Percentiles rank a stretch among this genome's conserved stretches.
phyloP scores from a whole-genome alignment of 2,329 filamentous ascomycete species.

The Aspergillus candidus region DNA sequence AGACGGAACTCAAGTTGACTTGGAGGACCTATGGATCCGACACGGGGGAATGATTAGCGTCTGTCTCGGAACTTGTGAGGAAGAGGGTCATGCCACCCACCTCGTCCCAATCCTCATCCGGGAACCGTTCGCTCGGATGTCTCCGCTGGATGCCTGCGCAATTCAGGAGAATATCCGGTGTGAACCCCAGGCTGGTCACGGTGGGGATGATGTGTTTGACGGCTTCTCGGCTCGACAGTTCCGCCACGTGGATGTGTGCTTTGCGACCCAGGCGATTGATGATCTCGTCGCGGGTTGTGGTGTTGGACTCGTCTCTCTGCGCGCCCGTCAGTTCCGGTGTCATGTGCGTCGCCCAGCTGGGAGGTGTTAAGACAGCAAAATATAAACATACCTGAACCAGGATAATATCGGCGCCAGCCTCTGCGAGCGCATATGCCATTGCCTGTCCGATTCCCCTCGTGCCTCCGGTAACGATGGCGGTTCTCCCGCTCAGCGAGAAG shows the following conservation, averaged over 20 bases:
- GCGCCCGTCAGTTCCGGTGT: neutral
- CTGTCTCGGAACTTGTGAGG: neutral
- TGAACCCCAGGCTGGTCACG: slow-evolving; percentile 40
- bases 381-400: slow-evolving; percentile 31
- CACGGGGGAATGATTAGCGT: neutral
- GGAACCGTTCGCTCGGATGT: slow-evolving; percentile 69
- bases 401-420: slow-evolving; percentile 44
- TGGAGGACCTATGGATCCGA: slow-evolving; percentile 57
- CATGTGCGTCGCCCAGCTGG: neutral
- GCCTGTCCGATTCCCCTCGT: slow-evolving; percentile 44
- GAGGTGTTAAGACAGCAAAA: neutral
- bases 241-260: slow-evolving; percentile 39
- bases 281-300: slow-evolving; percentile 38
- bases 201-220: slow-evolving; percentile 37
- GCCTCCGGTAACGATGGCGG: slow-evolving; percentile 43
- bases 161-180: slow-evolving; percentile 74
- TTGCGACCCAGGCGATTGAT: slow-evolving; percentile 34
- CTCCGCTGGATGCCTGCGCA: slow-evolving; percentile 81
- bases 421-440: slow-evolving; percentile 43
- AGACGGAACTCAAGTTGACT: slow-evolving; percentile 79
- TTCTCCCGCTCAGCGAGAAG: slow-evolving; percentile 38
- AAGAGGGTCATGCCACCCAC: slow-evolving; percentile 29
- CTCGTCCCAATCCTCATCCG: slow-evolving; percentile 68
- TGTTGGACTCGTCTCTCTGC: slow-evolving; percentile 50
- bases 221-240: slow-evolving; percentile 38